Evolutionary conservation across 768 basidiomycete genomes (phyloP), one percentile per base, ranked within the genome.

Genomic region (Fibroporia radiculosa): DNA sequence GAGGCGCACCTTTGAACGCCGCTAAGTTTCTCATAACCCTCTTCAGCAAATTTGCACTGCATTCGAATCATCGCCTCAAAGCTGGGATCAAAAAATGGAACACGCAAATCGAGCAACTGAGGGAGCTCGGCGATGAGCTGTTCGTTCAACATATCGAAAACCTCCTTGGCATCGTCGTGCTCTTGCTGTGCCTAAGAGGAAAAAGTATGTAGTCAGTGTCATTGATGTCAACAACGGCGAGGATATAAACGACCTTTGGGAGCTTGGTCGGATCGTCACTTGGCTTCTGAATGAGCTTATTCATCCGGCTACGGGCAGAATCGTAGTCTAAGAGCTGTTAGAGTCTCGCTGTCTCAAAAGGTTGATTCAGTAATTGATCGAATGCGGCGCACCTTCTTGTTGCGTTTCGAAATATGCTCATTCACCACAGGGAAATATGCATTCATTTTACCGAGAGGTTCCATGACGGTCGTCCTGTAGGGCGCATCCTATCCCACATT

Each of bases 1-100:
- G 13, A 42, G 3, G 56, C 66, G 16, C 50, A 90, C 82, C 91
- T 71, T 64, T 99, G 95, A 7, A 97, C 93, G 35, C 90, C 83
- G 40, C 92, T 85, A 40, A 97, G 77, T 66, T 93, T 96, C 68
- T 97, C 93, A 61, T 99, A 98, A 0, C 95, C 93, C 56, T 99
- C 95, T 63, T 97, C 91, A 0, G 95, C 93, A 60, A 98, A 98
- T 59, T 93, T 93, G 59, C 88, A 80, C 59, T 99, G 96, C 80
- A 96, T 89, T 24, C 96, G 78, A 52, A 93, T 92, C 95, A 98
- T 98, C 36, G 95, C 90, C 66, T 98, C 96, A 61, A 98, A 98
- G 54, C 88, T 93, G 4, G 96, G 96, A 63, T 98, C 96, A 51
- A 98, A 93, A 73, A 90, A 99, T 0, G 96, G 96, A 20, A 99